Percentiles rank a stretch among this genome's conserved stretches.
These are phyloP conservation scores for Mortierella sp. DNA, from an alignment of 371 early-diverging fungal genomes.

Conservation along the genomic window DNA sequence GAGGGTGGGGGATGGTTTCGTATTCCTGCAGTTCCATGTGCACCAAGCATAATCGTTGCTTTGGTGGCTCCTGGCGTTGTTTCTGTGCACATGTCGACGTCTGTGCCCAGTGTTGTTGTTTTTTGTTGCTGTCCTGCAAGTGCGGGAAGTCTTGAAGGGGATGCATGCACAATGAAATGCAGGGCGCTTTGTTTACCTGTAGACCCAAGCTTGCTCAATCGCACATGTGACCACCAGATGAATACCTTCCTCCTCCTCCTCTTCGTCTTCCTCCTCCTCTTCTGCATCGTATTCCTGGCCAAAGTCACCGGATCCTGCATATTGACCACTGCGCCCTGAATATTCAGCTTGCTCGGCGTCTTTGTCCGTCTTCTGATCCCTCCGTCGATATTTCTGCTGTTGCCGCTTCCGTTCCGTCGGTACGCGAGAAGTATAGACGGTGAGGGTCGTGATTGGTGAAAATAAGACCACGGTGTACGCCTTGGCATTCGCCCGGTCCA, in stretches of 20 bases:
- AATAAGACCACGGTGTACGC: slow-evolving; percentile 45
- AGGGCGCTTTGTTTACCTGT: slow-evolving; percentile 62
- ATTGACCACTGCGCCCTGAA: not conserved
- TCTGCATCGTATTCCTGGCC: no score
- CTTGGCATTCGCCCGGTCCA: slow-evolving; percentile 25
- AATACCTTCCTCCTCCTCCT: slow-evolving; percentile 44
- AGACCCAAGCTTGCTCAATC: slow-evolving; percentile 72
- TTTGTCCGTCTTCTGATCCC: not conserved
- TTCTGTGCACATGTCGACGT: not conserved
- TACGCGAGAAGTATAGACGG: slow-evolving; percentile 40
- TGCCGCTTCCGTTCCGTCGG: slow-evolving; percentile 32
- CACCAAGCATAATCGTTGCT: not conserved
- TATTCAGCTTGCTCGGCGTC: not conserved
- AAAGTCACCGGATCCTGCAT: not conserved
- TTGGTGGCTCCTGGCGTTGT: not conserved
- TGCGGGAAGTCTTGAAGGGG: not conserved
- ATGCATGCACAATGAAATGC: not conserved
- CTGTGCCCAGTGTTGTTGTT: not conserved
- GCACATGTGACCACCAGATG: slow-evolving; percentile 75
- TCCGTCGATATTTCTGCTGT: not conserved
- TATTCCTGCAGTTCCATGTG: not conserved
- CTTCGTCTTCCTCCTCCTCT: not conserved
- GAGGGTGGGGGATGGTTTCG: not conserved
- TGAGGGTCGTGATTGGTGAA: slow-evolving; percentile 44
- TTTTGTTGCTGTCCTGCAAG: not conserved